phyloP scores from a whole-genome alignment of 2,329 filamentous ascomycete genomes.

The Trichoderma citrinoviride region DNA sequence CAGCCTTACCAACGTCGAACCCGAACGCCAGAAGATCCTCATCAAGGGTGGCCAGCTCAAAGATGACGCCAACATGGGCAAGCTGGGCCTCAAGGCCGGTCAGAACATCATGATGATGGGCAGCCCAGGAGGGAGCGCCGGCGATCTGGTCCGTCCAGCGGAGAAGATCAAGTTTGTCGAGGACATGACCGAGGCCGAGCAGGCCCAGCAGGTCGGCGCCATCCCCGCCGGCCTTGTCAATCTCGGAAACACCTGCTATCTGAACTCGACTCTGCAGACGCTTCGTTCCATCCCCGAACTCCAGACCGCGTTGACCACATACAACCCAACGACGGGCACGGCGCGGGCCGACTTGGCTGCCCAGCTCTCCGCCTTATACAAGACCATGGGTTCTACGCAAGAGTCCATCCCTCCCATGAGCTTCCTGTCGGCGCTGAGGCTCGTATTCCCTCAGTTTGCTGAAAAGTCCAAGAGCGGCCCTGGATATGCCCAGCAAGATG shows the following conservation, averaged over 20 bases:
- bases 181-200: conserved; percentile 95
- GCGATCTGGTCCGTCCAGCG: conserved; percentile 66
- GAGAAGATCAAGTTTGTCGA: conserved; percentile 86
- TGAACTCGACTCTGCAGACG: conserved; percentile 95
- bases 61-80: conserved; percentile 84
- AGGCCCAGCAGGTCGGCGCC: conserved; percentile 76
- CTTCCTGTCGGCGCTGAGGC: conserved; percentile 78
- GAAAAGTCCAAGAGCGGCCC: conserved; percentile 79
- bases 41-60: conserved; percentile 94
- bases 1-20: conserved; percentile 92
- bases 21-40: conserved; percentile 92
- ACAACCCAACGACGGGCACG: conserved; percentile 38
- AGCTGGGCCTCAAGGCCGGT: conserved; percentile 79
- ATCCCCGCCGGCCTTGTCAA: conserved; percentile 87
- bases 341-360: conserved; percentile 67
- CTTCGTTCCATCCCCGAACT: conserved; percentile 87
- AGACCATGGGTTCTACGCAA: conserved; percentile 85
- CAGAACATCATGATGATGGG: conserved; percentile 97
- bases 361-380: conserved; percentile 79
- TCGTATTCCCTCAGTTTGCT: conserved; percentile 85
- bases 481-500: conserved; percentile 96
- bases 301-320: conserved; percentile 71
- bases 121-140: conserved; percentile 67
- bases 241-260: conserved; percentile 95
- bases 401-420: conserved; percentile 78